phyloP scores from a whole-genome alignment of 106 monocot genomes.

The Dioscorea alata region DNA sequence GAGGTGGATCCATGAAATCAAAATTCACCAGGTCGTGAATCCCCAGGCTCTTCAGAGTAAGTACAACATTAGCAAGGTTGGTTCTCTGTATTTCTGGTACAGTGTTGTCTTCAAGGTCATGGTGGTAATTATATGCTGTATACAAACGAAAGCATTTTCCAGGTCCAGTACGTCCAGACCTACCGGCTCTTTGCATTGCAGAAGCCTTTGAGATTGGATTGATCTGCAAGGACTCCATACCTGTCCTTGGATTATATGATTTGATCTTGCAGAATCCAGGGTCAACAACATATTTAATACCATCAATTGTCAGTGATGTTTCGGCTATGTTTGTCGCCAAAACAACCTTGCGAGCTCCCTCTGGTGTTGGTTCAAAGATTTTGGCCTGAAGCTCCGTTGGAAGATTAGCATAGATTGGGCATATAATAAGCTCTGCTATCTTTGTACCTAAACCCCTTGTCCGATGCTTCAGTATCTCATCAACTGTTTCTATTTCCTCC shows the following conservation, averaged over 20 bases:
- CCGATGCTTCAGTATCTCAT: conserved; percentile 76
- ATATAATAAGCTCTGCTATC: conserved; percentile 83
- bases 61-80: conserved; percentile 91
- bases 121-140: conserved; percentile 81
- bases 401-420: conserved; percentile 90
- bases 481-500: conserved; percentile 75
- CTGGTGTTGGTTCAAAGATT: conserved; percentile 81
- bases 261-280: conserved; percentile 89
- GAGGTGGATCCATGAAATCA: conserved; percentile 97
- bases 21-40: conserved; percentile 87
- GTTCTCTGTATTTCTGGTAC: conserved; percentile 92
- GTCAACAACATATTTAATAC: conserved; percentile 94
- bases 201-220: conserved; percentile 91
- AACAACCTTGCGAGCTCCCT: conserved; percentile 81
- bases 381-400: conserved; percentile 88
- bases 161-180: conserved; percentile 93
- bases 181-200: conserved; percentile 92
- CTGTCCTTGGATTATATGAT: conserved; percentile 88
- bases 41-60: conserved; percentile 82
- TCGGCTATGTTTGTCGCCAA: conserved; percentile 96
- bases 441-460: conserved; percentile 76
- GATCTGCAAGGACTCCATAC: conserved; percentile 81
- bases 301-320: conserved; percentile 92
- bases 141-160: conserved; percentile 91
- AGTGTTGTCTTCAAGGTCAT: conserved; percentile 88